phyloP scores from a whole-genome alignment of 306 rosid species.

The Trifolium subterraneum region DNA sequence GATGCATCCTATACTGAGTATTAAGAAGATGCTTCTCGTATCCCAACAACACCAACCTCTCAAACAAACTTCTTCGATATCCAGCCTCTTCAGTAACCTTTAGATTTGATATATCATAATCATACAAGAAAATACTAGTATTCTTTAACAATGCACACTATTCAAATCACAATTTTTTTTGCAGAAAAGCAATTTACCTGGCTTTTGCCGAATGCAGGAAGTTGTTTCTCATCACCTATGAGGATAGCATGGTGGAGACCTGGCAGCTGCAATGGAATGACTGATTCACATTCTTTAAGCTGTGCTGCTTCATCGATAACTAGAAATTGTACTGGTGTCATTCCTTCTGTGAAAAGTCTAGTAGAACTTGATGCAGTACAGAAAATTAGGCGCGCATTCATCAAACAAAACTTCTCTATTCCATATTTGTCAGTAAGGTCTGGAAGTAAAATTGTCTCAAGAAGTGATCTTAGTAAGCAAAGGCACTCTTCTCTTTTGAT shows the following conservation, averaged over 20 bases:
- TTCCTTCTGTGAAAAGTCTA: constrained; percentile 33
- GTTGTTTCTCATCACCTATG: constrained; percentile 69
- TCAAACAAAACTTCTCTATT: constrained; percentile 37
- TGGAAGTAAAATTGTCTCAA: constrained; percentile 35
- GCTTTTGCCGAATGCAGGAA: constrained; percentile 69
- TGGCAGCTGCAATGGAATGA: constrained; percentile 60
- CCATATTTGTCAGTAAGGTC: neutral
- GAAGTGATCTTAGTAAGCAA: constrained; percentile 19
- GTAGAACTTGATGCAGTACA: constrained; percentile 57
- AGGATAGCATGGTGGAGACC: constrained; percentile 53
- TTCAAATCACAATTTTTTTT: too few relatives aligned
- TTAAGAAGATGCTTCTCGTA: constrained; percentile 47
- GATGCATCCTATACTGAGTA: constrained; percentile 61
- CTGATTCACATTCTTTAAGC: constrained; percentile 68
- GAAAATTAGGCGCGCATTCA: constrained; percentile 45
- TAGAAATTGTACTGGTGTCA: constrained; percentile 31
- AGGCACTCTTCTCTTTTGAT: constrained; percentile 34
- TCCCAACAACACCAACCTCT: constrained; percentile 51
- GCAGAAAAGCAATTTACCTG: constrained; percentile 45
- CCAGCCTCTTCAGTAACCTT: constrained; percentile 48
- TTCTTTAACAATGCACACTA: neutral
- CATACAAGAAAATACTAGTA: neutral
- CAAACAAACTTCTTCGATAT: constrained; percentile 61
- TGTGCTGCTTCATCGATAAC: constrained; percentile 73
- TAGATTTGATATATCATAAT: neutral